Conservation (phyloP, 2,329 filamentous ascomycete species). For the Teratosphaeria epicoccoides region DNA sequence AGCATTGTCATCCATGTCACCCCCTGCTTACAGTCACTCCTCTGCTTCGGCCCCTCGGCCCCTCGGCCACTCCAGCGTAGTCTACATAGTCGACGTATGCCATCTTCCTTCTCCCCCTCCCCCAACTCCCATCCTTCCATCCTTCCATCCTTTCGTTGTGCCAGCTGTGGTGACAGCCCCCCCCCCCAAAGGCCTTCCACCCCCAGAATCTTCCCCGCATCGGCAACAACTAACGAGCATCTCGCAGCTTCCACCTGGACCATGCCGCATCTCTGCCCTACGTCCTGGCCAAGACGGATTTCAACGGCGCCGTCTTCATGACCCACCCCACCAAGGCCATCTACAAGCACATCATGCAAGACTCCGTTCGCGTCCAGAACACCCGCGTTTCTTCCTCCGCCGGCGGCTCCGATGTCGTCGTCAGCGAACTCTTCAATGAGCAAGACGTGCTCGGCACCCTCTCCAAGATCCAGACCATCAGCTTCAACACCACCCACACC, state of each 20-base stretch:
- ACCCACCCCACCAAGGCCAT: conserved; percentile 98
- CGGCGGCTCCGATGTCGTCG: conserved; percentile 32
- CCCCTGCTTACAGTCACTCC: too few relatives aligned
- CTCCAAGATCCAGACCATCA: conserved; percentile 89
- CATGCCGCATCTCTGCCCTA: conserved; percentile 98
- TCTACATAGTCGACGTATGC: conserved; percentile 26
- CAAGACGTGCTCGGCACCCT: conserved; percentile 91
- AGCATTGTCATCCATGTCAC: too few relatives aligned
- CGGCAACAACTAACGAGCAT: conserved; percentile 8
- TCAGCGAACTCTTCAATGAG: conserved; percentile 75
- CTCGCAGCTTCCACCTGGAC: conserved; percentile 82
- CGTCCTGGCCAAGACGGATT: conserved; percentile 95
- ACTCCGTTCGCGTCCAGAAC: conserved; percentile 76
- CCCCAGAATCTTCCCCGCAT: background rate
- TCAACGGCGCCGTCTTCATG: conserved; percentile 95
- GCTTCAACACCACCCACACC: conserved; percentile 95
- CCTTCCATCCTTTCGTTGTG: conserved; percentile 4
- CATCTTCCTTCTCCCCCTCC: conserved; percentile 11
- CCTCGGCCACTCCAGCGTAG: background rate
- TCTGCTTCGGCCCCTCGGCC: background rate
- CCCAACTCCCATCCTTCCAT: too few relatives aligned
- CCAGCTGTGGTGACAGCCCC: conserved; percentile 10
- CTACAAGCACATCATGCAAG: conserved; percentile 98
- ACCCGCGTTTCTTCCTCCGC: conserved; percentile 20
- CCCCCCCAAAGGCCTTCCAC: background rate